Evolutionary conservation across 2,329 filamentous ascomycete species (phyloP).

Genomic region (Paraphoma sp.): DNA sequence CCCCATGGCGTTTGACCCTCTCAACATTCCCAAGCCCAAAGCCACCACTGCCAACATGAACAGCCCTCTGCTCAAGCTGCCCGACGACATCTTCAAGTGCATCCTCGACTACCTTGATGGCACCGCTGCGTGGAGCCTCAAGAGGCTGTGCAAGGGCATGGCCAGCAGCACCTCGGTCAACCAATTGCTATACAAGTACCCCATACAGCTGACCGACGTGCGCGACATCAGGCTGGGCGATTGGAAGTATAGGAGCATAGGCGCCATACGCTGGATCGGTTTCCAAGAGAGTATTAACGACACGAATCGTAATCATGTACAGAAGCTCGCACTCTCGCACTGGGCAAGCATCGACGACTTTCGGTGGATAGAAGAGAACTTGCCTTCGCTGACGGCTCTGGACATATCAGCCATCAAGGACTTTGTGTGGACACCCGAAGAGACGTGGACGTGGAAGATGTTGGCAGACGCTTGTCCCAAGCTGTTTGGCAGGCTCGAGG

Average conservation of each 20-base stretch:
- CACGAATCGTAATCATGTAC: constrained; percentile 38
- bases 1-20: constrained; percentile 27
- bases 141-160: constrained; percentile 41
- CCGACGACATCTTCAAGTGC: constrained; percentile 47
- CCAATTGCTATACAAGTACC: constrained; percentile 42
- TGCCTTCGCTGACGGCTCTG: constrained; percentile 40
- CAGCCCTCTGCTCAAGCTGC: constrained; percentile 40
- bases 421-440: constrained; percentile 46
- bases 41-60: constrained; percentile 17
- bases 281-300: constrained; percentile 44
- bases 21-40: constrained; percentile 20
- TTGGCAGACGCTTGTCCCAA: constrained; percentile 39
- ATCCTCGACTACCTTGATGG: constrained; percentile 44
- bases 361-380: constrained; percentile 44
- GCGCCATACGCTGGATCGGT: constrained; percentile 35
- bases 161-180: constrained; percentile 36
- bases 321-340: constrained; percentile 45
- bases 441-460: constrained; percentile 47
- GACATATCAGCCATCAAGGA: constrained; percentile 48
- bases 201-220: constrained; percentile 39
- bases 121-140: constrained; percentile 42
- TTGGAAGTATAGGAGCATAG: constrained; percentile 41
- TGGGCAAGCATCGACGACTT: constrained; percentile 46
- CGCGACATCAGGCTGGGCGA: constrained; percentile 39
- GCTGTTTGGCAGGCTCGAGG: constrained; percentile 39